Evolutionary conservation across 2,329 filamentous ascomycete species (phyloP), one percentile per base, ranked within the genome.

Genomic region (Paracamarosporium sp.): DNA sequence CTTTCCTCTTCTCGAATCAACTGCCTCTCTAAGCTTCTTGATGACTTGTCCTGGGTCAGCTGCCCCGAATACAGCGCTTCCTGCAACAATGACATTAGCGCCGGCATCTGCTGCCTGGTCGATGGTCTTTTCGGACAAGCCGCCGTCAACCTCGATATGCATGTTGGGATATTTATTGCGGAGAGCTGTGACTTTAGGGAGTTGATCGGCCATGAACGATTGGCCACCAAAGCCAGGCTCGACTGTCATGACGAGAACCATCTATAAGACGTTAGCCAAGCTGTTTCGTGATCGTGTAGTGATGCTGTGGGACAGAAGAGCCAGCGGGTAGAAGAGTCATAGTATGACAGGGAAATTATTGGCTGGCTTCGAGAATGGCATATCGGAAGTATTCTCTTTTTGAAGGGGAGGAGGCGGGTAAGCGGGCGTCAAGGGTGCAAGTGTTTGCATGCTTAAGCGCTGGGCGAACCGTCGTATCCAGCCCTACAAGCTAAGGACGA

Each of bases 201-300:
- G 86, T 81, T 97, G 92, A 6, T 91, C 92, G 12, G 92, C 88
- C 93, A 98, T 98, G 83, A 99, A 99, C 74, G 97, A 97, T 76
- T 99, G 95, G 6, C 95, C 95, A 62, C 95, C 95, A 74, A 99
- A 99, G 44, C 95, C 95, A 43, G 95, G 95, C 79, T 99, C 87
- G 41, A 99, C 95, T 1, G 95, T 99, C 95, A 99, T 99, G 59
- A 99, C 86, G 17, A 99, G 88, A 35, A 97, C 93, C 95, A 99
- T 99, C 94, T 97, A 62, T 11, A 17, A 20, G 35, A 11, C 54
- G 70, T 59, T 51, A 55, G 60, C 57, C 30, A 27, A 35, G 46
- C 17, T 20, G 44, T 20, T 28, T 47, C 11, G 41, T 43, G 25
- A 44, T 30, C 59, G 53, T 47, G 53, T 55, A 55, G 61, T 60